A percentile compares a stretch with the other conserved stretches of the same genome.
Evolutionary conservation across 2,329 filamentous ascomycete species (phyloP).

Genomic region (Huntiella bhutanensis): DNA sequence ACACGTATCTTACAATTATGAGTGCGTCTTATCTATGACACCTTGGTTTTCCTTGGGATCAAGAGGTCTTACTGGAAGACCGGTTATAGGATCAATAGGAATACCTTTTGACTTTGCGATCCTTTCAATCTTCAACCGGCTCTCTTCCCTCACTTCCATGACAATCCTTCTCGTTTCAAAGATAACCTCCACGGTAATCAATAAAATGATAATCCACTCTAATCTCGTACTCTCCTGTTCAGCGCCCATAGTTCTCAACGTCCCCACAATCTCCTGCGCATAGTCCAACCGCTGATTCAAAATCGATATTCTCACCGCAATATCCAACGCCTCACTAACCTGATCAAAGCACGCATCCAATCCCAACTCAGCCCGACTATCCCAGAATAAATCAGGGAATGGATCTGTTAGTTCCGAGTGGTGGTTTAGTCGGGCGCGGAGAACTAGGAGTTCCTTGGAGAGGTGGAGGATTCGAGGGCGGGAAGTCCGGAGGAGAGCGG

Average conservation of each 20-base stretch:
- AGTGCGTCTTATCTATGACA: background rate
- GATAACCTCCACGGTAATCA: conserved; percentile 81
- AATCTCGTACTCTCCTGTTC: conserved; percentile 77
- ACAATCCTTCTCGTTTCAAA: conserved; percentile 66
- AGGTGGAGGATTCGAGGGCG: conserved; percentile 73
- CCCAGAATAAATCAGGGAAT: conserved; percentile 93
- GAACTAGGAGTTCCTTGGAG: conserved; percentile 75
- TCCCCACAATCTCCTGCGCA: conserved; percentile 81
- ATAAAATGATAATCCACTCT: conserved; percentile 87
- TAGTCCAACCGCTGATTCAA: conserved; percentile 98
- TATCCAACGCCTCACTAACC: conserved; percentile 75
- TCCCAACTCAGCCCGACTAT: conserved; percentile 69
- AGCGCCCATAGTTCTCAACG: conserved; percentile 70
- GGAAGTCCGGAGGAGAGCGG: conserved; percentile 27
- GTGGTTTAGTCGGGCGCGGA: conserved; percentile 84
- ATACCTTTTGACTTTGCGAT: conserved; percentile 9
- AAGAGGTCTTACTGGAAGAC: conserved; percentile 1
- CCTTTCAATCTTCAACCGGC: conserved; percentile 14
- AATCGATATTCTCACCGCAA: conserved; percentile 74
- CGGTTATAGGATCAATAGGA: conserved; percentile 7
- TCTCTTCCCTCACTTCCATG: conserved; percentile 35
- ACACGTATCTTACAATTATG: background rate
- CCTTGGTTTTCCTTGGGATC: background rate
- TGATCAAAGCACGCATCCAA: conserved; percentile 91
- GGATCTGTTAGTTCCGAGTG: conserved; percentile 94